These are phyloP conservation scores for Rubia balearica DNA, from an alignment of 305 asterid genomes.

Conservation along the genomic window DNA sequence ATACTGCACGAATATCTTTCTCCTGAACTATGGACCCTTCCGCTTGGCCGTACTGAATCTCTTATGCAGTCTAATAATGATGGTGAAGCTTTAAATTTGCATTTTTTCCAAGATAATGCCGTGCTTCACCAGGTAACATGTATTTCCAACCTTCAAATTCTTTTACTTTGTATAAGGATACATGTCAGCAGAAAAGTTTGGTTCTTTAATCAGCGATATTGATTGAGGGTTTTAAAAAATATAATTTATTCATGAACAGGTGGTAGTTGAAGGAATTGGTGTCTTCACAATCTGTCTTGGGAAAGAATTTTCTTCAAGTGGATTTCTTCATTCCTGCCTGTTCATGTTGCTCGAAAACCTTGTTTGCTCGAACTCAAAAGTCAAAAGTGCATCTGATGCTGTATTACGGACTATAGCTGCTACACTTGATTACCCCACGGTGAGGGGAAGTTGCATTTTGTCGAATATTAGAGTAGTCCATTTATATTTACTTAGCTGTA, in stretches of 20 bases:
- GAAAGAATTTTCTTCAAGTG: conserved; percentile 61
- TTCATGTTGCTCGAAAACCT: conserved; percentile 84
- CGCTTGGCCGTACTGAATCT: conserved; percentile 51
- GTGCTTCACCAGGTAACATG: conserved; percentile 80
- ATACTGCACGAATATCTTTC: conserved; percentile 86
- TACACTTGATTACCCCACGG: conserved; percentile 62
- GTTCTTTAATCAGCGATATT: conserved; percentile 1
- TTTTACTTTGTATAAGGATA: conserved; percentile 1
- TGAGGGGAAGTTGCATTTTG: conserved; percentile 37
- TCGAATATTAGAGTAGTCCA: conserved; percentile 15
- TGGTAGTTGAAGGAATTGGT: conserved; percentile 83
- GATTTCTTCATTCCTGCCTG: conserved; percentile 91
- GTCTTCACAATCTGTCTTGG: conserved; percentile 67
- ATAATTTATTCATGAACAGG: conserved; percentile 40
- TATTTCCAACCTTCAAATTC: conserved; percentile 22
- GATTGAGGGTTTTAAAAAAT: conserved; percentile 10
- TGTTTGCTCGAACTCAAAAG: conserved; percentile 77
- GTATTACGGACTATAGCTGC: conserved; percentile 63
- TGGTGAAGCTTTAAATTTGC: conserved; percentile 49
- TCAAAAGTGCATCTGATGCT: conserved; percentile 70
- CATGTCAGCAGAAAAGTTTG: not conserved
- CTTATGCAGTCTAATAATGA: conserved; percentile 38
- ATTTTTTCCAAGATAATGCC: conserved; percentile 65
- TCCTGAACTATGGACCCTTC: conserved; percentile 90
- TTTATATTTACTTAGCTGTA: conserved; percentile 11